Conservation (phyloP, 2,329 filamentous ascomycete genomes). For the Coniochaeta pulveracea region DNA sequence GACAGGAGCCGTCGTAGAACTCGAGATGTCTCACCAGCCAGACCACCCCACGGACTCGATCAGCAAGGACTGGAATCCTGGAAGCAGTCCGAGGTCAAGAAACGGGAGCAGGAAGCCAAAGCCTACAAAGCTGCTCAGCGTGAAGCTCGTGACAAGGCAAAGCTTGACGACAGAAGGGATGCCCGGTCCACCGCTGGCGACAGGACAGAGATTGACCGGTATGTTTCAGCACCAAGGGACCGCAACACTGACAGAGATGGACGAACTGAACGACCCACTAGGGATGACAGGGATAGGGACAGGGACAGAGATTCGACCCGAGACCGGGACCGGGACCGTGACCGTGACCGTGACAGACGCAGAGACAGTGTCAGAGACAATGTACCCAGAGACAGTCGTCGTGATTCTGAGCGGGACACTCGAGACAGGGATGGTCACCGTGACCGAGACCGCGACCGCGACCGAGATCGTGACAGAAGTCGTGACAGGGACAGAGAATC, state of each 20-base stretch:
- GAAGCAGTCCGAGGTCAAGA: conserved; percentile 51
- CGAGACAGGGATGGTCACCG: conserved; percentile 2
- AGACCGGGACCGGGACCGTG: conserved; percentile 2
- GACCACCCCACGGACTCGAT: conserved; percentile 27
- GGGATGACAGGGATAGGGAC: conserved; percentile 7
- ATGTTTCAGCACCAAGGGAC: conserved; percentile 25
- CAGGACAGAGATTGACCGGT: conserved; percentile 34
- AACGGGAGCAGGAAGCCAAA: conserved; percentile 52
- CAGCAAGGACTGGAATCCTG: conserved; percentile 41
- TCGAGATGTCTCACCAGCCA: conserved; percentile 23
- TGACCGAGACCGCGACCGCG: conserved; percentile 9
- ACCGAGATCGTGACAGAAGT: conserved; percentile 11
- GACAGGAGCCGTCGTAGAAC: conserved; percentile 10
- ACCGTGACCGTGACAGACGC: conserved; percentile 6
- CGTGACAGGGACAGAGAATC: conserved; percentile 9
- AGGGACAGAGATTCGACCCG: conserved; percentile 3
- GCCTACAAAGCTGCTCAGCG: conserved; percentile 51
- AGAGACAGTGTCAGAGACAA: conserved; percentile 8
- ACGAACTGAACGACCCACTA: conserved; percentile 7
- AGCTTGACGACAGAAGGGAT: conserved; percentile 39
- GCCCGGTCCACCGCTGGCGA: conserved; percentile 20
- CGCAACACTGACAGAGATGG: conserved; percentile 18
- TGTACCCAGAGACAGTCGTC: conserved; percentile 2
- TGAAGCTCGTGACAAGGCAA: conserved; percentile 48
- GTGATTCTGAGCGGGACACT: conserved; percentile 7